Conservation (phyloP, 2,329 filamentous ascomycete species). For the Cercospora citrullina region DNA sequence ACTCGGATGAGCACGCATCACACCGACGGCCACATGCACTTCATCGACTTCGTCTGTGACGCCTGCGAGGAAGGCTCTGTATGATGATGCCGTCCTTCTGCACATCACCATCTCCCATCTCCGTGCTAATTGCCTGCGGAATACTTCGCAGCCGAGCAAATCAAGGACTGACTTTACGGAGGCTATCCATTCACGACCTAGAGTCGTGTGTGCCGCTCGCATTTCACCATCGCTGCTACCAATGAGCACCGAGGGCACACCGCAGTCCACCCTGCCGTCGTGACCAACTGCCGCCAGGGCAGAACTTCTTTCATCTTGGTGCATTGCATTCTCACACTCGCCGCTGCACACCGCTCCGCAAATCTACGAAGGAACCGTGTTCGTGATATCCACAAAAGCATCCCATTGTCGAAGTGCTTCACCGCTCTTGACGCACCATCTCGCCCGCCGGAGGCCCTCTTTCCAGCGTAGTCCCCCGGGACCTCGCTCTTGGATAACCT, state of each 20-base stretch:
- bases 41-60: neutral
- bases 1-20: neutral
- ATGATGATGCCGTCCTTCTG: neutral
- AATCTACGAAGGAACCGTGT: constrained; percentile 40
- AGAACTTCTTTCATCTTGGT: neutral
- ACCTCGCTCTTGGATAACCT: constrained; percentile 77
- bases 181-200: constrained; percentile 4
- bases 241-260: neutral
- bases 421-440: constrained; percentile 84
- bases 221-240: neutral
- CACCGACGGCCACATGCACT: neutral
- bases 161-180: neutral
- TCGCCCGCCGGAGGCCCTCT: constrained; percentile 82
- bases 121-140: neutral
- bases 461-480: constrained; percentile 91
- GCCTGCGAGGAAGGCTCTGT: neutral
- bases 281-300: neutral
- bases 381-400: constrained; percentile 80
- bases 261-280: neutral
- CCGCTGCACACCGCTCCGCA: neutral
- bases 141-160: constrained; percentile 5
- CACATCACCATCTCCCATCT: neutral
- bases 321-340: neutral
- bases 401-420: constrained; percentile 81
- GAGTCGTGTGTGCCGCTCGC: neutral